Conservation (phyloP, 2,329 filamentous ascomycete genomes). For the Ascochyta fabae region DNA sequence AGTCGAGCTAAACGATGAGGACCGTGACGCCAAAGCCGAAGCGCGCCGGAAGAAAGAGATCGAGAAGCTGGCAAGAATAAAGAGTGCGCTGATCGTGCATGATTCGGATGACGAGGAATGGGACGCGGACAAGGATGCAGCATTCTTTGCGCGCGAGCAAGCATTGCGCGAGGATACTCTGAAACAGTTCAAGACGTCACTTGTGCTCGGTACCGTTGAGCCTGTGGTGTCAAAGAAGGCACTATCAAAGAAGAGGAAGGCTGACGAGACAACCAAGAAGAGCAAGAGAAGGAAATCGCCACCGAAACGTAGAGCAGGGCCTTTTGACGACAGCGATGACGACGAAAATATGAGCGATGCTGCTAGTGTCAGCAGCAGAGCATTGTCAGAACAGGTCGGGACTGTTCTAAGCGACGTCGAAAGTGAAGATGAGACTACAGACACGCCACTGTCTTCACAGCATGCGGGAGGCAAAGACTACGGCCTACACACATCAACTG, state of each 20-base stretch:
- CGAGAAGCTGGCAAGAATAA: conserved; percentile 81
- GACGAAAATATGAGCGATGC: conserved; percentile 32
- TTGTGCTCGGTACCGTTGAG: conserved; percentile 53
- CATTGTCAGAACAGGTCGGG: conserved; percentile 30
- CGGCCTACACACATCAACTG: conserved; percentile 12
- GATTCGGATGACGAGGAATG: conserved; percentile 89
- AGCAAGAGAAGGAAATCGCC: conserved; percentile 44
- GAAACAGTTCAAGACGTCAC: conserved; percentile 54
- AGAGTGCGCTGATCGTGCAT: conserved; percentile 81
- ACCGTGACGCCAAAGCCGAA: conserved; percentile 64
- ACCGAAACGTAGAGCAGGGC: conserved; percentile 34
- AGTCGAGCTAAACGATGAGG: conserved; percentile 68
- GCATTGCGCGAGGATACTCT: conserved; percentile 65
- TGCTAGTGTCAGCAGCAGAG: conserved; percentile 35
- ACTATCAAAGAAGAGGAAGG: conserved; percentile 44
- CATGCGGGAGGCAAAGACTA: conserved; percentile 31
- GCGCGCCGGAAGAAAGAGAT: conserved; percentile 70
- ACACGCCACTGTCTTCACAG: conserved; percentile 52
- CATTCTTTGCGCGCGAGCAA: conserved; percentile 81
- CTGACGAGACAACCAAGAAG: conserved; percentile 25
- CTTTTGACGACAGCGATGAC: conserved; percentile 41
- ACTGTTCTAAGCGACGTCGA: conserved; percentile 24
- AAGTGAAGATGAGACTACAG: conserved; percentile 44
- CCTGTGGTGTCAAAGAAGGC: conserved; percentile 39
- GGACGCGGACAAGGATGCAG: conserved; percentile 73